Evolutionary conservation across 2,329 filamentous ascomycete species (phyloP), one percentile per base, ranked within the genome.

Genomic region (Emergomyces orientalis): DNA sequence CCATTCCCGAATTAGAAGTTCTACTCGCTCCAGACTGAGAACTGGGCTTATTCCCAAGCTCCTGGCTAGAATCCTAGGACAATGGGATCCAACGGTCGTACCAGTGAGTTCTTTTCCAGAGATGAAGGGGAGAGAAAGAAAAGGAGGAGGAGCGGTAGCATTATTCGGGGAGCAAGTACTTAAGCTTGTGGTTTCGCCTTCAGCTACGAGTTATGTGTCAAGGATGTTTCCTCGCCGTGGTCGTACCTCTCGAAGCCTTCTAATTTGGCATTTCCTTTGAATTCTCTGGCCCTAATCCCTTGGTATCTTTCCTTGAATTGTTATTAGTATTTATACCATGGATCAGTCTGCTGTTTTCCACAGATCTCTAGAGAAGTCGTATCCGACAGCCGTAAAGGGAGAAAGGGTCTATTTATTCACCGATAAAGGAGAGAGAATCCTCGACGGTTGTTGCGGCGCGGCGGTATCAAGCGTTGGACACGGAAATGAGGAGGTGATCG

Each of bases 381-480:
- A 61, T 37, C 60, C 63, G 1, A 67, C 63, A 32, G 63, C 69
- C 14, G 66, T 69, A 19, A 66, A 66, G 4, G 75, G 73, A 7
- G 67, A 75, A 30, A 78, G 78, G 2, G 75, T 74, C 63, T 73
- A 75, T 62, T 69, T 81, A 3, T 61, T 73, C 25, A 72, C 79
- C 1, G 72, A 75, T 27, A 75, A 78, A 64, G 79, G 78, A 17
- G 72, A 71, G 7, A 71, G 66, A 51, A 74, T 81, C 25, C 70
- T 81, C 3, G 80, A 81, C 63, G 79, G 77, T 11, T 78, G 75
- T 8, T 76, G 78, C 8, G 80, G 80, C 22, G 77, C 80, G 1
- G 76, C 79, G 0, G 80, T 81, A 37, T 74, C 78, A 8, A 80
- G 78, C 65, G 68, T 82, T 34, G 80, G 80, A 1, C 79, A 80